Evolutionary conservation across 306 rosid genomes (phyloP), one percentile per base, ranked within the genome.

Genomic region (Prinsepia uniflora): DNA sequence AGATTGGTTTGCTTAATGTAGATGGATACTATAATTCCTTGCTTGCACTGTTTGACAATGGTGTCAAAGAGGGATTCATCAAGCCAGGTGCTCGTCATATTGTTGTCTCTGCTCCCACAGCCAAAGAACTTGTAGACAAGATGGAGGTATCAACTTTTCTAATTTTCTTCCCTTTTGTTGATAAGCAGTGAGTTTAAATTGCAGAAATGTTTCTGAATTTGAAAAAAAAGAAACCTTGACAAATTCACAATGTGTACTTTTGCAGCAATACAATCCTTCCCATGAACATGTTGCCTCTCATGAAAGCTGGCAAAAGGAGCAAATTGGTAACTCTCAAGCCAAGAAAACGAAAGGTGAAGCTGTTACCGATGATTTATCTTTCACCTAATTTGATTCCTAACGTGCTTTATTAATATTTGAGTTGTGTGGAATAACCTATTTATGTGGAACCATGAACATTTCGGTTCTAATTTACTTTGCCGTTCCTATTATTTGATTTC

Each of bases 1-100:
- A 92, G 98, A 87, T 92, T 78, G 98, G 96, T 75, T 84, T 92
- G 74, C 87, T 92, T 77, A 92, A 90, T 82, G 98, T 90, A 41
- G 98, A 92, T 73, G 98, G 96, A 59, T 92, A 92, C 81, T 92
- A 92, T 78, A 85, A 92, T 75, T 73, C 76, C 84, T 86, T 92
- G 88, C 96, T 92, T 76, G 88, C 96, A 22, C 78, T 92, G 46
- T 92, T 92, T 78, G 98, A 92, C 89, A 92, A 88, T 58, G 96
- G 98, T 57, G 98, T 92, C 43, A 34, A 85, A 76, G 96, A 92
- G 88, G 98, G 98, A 49, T 92, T 92, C 87, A 92, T 92, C 68
- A 88, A 85, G 85, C 92, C 96, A 0, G 72, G 81, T 73, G 98
- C 96, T 65, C 84, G 98, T 72, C 76, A 81, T 57, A 92, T 92